phyloP scores from a whole-genome alignment of 2,329 filamentous ascomycete species.

The Sordariomycetes sp. region DNA sequence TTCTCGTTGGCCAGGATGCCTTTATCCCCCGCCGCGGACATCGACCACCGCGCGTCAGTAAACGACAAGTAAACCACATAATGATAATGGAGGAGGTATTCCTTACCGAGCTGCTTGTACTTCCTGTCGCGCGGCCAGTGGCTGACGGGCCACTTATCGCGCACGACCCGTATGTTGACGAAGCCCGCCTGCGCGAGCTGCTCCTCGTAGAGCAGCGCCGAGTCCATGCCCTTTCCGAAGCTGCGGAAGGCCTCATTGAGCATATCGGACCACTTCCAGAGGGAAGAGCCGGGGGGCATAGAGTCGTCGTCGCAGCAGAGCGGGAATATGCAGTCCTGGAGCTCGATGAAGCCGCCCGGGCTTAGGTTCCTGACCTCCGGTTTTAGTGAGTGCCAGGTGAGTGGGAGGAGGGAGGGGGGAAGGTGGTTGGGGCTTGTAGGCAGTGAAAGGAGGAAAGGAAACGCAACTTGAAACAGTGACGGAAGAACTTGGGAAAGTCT shows the following conservation, averaged over 20 bases:
- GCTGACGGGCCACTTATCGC: conserved; percentile 39
- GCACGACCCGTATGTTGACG: conserved; percentile 32
- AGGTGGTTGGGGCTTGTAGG: too few species aligned
- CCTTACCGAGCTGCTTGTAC: conserved; percentile 37
- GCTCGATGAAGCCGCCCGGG: conserved; percentile 22
- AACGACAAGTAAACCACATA: neutral
- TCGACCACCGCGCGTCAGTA: neutral
- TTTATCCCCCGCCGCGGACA: too few species aligned
- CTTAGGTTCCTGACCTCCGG: conserved; percentile 12
- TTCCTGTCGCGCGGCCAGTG: conserved; percentile 39
- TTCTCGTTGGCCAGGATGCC: conserved; percentile 16
- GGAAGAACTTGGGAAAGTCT: conserved; percentile 21
- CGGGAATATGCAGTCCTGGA: conserved; percentile 17
- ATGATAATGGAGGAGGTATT: too few species aligned
- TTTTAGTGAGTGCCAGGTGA: neutral
- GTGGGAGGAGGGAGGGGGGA: neutral
- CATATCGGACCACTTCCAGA: conserved; percentile 16
- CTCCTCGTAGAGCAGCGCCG: conserved; percentile 17
- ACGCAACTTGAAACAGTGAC: conserved; percentile 19
- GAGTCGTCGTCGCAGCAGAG: conserved; percentile 20
- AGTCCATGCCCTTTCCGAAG: conserved; percentile 18
- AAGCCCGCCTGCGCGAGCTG: conserved; percentile 42
- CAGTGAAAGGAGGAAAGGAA: neutral
- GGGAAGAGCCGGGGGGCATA: conserved; percentile 13
- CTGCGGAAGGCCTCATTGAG: conserved; percentile 18